Conservation (phyloP, 2,329 filamentous ascomycete genomes). For the Cladosporium sp. region DNA sequence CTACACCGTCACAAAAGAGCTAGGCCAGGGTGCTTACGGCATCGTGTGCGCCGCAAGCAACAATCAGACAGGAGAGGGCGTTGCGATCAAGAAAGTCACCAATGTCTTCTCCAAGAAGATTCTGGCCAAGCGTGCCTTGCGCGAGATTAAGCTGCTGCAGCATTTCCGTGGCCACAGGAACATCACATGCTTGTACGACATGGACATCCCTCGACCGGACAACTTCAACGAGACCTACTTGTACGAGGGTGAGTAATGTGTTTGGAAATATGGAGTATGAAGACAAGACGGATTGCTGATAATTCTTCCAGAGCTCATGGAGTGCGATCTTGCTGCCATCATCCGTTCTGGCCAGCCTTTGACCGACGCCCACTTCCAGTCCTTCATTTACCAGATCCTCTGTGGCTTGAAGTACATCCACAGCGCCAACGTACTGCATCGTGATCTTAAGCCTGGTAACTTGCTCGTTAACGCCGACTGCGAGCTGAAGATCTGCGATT, state of each 20-base stretch:
- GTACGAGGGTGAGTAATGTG: constrained; percentile 74
- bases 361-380: constrained; percentile 98
- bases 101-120: constrained; percentile 99
- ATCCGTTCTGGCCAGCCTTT: constrained; percentile 95
- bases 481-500: constrained; percentile 99
- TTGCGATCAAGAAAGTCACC: constrained; percentile 99
- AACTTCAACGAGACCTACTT: constrained; percentile 99
- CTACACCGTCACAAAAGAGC: constrained; percentile 97
- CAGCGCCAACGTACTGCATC: constrained; percentile 94
- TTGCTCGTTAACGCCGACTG: constrained; percentile 97
- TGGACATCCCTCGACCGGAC: constrained; percentile 96
- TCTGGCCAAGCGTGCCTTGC: constrained; percentile 91
- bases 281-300: not conserved
- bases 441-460: constrained; percentile 96
- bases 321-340: constrained; percentile 96
- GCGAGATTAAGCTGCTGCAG: constrained; percentile 97
- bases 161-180: constrained; percentile 74
- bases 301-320: constrained; percentile 81
- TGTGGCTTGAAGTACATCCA: constrained; percentile 99
- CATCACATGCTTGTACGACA: constrained; percentile 98
- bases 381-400: constrained; percentile 99
- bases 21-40: constrained; percentile 96
- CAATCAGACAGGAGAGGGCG: constrained; percentile 84
- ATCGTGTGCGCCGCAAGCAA: constrained; percentile 98
- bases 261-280: not conserved